Evolutionary conservation across 2,329 filamentous ascomycete genomes (phyloP), one percentile per base, ranked within the genome.

Genomic region (Clonostachys chloroleuca): DNA sequence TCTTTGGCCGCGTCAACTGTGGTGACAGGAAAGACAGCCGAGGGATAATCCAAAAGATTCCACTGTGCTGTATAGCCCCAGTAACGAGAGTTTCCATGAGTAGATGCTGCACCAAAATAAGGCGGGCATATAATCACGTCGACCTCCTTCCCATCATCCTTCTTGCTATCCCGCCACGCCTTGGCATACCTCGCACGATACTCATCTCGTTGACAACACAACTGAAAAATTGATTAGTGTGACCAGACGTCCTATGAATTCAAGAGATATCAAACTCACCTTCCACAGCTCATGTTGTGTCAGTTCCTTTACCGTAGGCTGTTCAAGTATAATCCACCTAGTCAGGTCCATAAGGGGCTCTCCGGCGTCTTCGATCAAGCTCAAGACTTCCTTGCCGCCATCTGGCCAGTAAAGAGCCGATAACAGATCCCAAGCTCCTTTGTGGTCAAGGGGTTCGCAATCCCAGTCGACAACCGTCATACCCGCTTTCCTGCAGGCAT

Each of bases 21-120:
- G 5, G 60, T 62, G 1, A 77, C 79, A 0, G 84, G 84, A 56
- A 88, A 85, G 0, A 81, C 72, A 3, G 78, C 61, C 10, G 72
- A 75, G 1, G 84, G 81, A 59, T 86, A 86, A 59, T 89, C 83
- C 2, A 88, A 72, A 40, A 87, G 55, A 57, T 88, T 89, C 82
- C 83, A 88, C 51, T 83, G 76, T 1, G 75, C 67, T 0, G 82
- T 86, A 54, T 88, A 89, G 2, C 75, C 75, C 82, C 83, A 88
- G 69, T 59, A 85, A 56, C 61, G 59, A 5, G 59, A 63, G 10
- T 61, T 54, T 5, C 64, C 63, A 52, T 80, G 61, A 51, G 81
- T 51, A 49, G 65, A 48, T 54, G 62, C 71, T 51, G 76, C 63
- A 72, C 77, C n/a, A 2, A 80, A 78, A 0, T 75, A 77, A 0